Evolutionary conservation across 805 yeast species (phyloP).

Genomic region (Lipomyces starkeyi): DNA sequence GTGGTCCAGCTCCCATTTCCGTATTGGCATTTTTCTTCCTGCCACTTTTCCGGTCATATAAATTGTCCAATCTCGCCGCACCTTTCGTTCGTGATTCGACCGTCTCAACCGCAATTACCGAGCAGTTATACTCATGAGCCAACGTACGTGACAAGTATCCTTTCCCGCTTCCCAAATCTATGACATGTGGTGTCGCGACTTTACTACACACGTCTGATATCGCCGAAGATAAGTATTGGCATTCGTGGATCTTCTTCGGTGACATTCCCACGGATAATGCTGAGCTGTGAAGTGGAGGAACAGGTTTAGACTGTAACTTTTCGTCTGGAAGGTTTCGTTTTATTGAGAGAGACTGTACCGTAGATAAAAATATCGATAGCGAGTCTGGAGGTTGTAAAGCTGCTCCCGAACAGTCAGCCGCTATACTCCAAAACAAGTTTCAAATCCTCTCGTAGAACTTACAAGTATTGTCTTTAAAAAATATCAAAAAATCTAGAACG

Average conservation of each 20-base stretch:
- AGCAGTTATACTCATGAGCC: slow-evolving; percentile 27
- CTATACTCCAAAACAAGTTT: neutral
- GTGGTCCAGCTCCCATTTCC: slow-evolving; percentile 17
- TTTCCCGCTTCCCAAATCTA: slow-evolving; percentile 42
- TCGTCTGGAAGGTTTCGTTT: slow-evolving; percentile 20
- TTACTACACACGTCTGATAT: slow-evolving; percentile 23
- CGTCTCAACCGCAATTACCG: slow-evolving; percentile 38
- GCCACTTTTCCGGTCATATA: slow-evolving; percentile 29
- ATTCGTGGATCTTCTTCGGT: slow-evolving; percentile 39
- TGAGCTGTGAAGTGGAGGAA: slow-evolving; percentile 13
- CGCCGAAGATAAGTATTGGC: slow-evolving; percentile 31
- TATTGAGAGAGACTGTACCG: slow-evolving; percentile 20
- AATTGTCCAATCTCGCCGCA: slow-evolving; percentile 33
- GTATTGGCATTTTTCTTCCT: slow-evolving; percentile 10
- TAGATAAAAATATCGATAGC: slow-evolving; percentile 19
- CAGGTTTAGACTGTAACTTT: neutral
- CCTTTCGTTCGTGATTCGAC: slow-evolving; percentile 30
- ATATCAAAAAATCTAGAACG: slow-evolving; percentile 26
- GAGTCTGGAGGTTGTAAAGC: slow-evolving; percentile 23
- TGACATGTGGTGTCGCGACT: slow-evolving; percentile 25
- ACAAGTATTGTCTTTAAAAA: slow-evolving; percentile 5
- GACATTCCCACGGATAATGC: slow-evolving; percentile 39
- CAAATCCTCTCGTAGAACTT: neutral
- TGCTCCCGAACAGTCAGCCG: neutral
- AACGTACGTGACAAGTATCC: slow-evolving; percentile 40